A percentile compares a stretch with the other conserved stretches of the same genome.
phyloP scores from a whole-genome alignment of 108 stramenopile genomes.

The Cyclotella choctawhatcheeana region DNA sequence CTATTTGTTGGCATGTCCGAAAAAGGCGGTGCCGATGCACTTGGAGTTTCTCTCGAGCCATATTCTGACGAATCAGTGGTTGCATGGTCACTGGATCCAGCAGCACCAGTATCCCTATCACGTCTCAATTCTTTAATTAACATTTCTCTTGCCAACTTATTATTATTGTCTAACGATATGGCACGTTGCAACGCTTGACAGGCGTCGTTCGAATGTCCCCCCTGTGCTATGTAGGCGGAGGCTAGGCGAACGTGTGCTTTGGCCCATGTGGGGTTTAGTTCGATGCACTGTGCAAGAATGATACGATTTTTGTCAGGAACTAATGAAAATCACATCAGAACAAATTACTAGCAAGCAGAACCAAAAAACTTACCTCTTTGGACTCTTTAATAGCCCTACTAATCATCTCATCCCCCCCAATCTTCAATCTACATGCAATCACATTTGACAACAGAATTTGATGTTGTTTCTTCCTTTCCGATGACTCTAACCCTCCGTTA shows the following conservation, averaged over 20 bases:
- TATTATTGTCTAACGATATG: constrained; percentile 65
- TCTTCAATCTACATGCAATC: constrained; percentile 73
- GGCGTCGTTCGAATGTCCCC: constrained; percentile 82
- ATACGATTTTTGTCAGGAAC: no score
- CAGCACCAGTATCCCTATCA: background rate
- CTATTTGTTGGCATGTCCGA: constrained; percentile 20
- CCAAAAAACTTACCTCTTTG: constrained; percentile 61
- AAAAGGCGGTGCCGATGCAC: no score
- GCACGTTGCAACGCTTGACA: constrained; percentile 78
- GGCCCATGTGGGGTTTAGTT: constrained; percentile 74
- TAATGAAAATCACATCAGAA: no score
- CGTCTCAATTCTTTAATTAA: constrained; percentile 66
- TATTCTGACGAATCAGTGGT: background rate
- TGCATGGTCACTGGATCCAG: background rate
- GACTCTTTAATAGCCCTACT: constrained; percentile 69
- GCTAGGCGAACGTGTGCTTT: constrained; percentile 84
- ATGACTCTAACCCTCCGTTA: no score
- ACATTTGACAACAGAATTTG: constrained; percentile 35
- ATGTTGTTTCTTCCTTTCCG: constrained; percentile 2
- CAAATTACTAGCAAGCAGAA: no score
- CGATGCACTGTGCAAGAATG: constrained; percentile 59
- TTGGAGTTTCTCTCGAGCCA: background rate
- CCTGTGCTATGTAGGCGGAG: constrained; percentile 76
- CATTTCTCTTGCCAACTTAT: constrained; percentile 74
- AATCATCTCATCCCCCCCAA: constrained; percentile 63